Conservation (phyloP, 2,329 filamentous ascomycete species). For the Coniella lustricola region DNA sequence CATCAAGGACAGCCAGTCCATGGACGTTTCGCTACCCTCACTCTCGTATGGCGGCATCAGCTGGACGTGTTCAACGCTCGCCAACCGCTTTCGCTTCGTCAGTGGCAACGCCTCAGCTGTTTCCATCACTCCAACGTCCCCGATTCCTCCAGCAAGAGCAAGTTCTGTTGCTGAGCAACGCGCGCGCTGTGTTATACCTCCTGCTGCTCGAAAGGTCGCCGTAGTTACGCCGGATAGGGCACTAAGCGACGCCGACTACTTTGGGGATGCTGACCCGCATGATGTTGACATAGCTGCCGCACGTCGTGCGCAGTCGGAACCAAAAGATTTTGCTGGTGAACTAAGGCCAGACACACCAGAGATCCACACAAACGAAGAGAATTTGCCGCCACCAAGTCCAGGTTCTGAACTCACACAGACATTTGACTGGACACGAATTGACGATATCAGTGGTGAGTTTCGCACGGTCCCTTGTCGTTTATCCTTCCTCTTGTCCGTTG, state of each 20-base stretch:
- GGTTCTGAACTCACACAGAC: constrained; percentile 28
- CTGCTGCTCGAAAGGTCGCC: no score
- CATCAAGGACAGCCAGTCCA: constrained; percentile 42
- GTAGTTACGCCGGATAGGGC: constrained; percentile 12
- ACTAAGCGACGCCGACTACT: constrained; percentile 34
- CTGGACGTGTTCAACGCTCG: constrained; percentile 66
- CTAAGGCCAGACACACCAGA: constrained; percentile 18
- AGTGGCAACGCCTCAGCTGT: constrained; percentile 43
- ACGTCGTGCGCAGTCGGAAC: constrained; percentile 20
- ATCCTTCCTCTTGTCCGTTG: neutral
- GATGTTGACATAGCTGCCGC: neutral
- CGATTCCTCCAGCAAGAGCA: constrained; percentile 31
- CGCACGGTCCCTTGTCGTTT: neutral
- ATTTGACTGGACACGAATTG: constrained; percentile 77
- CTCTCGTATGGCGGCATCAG: constrained; percentile 56
- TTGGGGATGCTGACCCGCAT: constrained; percentile 26
- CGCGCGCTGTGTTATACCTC: constrained; percentile 20
- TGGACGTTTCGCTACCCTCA: constrained; percentile 46
- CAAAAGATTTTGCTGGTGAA: constrained; percentile 18
- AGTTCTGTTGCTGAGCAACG: constrained; percentile 28
- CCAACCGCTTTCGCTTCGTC: constrained; percentile 61
- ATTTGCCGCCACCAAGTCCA: neutral
- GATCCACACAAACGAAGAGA: constrained; percentile 2
- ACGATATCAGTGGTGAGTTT: constrained; percentile 5
- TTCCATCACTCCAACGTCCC: constrained; percentile 33